Conservation (phyloP, 148 eudicot genomes). For the Diospyros lotus region DNA sequence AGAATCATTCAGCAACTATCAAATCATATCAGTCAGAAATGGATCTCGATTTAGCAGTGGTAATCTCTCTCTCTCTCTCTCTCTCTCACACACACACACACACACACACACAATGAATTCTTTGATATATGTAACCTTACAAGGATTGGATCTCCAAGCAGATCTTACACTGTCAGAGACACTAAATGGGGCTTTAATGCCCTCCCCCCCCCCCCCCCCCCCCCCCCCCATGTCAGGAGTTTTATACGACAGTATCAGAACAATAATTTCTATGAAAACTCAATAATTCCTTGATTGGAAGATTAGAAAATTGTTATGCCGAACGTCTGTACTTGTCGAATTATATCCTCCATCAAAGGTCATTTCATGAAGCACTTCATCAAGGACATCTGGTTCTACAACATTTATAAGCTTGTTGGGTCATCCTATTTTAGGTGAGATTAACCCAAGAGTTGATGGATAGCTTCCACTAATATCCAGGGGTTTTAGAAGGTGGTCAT, state of each 20-base stretch:
- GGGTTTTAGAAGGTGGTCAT: neutral
- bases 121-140: no score
- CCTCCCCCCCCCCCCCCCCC: no score
- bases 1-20: conserved; percentile 56
- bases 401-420: neutral
- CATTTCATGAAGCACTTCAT: neutral
- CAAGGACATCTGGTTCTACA: neutral
- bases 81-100: neutral
- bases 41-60: conserved; percentile 82
- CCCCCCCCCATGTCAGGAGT: no score
- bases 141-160: no score
- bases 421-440: neutral
- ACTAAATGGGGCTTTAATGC: no score
- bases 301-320: neutral
- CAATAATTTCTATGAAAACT: neutral
- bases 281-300: neutral
- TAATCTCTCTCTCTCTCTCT: conserved; percentile 28
- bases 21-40: conserved; percentile 59
- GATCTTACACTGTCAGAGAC: no score
- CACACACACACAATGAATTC: neutral
- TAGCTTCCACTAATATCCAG: neutral
- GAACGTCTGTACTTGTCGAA: neutral
- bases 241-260: neutral
- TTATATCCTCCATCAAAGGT: conserved; percentile 7
- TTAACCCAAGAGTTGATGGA: neutral